These are phyloP conservation scores for Cryptococcus jaspeensis DNA, from an alignment of 1,284 basidiomycete genomes.

Conservation along the genomic window DNA sequence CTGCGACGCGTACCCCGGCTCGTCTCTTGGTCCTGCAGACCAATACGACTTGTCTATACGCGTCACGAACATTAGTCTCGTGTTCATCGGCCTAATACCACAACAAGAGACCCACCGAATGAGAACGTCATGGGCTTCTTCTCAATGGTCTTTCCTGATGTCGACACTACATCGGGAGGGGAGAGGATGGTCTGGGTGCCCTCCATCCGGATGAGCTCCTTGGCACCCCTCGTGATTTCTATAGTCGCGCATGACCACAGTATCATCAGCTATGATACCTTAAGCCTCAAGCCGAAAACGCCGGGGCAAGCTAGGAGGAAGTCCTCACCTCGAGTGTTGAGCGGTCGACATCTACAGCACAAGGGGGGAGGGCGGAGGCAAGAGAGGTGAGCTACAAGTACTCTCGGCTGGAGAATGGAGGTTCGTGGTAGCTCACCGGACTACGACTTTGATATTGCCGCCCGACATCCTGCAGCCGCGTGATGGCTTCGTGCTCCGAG, in stretches of 20 bases:
- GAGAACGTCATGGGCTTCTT: constrained; percentile 84
- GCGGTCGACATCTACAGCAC: constrained; percentile 72
- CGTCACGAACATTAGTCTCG: background rate
- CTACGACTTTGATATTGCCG: constrained; percentile 92
- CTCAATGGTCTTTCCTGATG: constrained; percentile 66
- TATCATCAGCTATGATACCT: background rate
- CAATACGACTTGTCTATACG: constrained; percentile 83
- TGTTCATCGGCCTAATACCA: background rate
- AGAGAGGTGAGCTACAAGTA: constrained; percentile 1
- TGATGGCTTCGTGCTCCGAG: background rate
- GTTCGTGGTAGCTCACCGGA: constrained; percentile 52
- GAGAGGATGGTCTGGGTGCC: constrained; percentile 87
- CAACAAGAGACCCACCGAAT: constrained; percentile 55
- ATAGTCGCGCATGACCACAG: constrained; percentile 10
- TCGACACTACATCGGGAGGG: constrained; percentile 64
- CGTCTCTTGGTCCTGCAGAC: constrained; percentile 84
- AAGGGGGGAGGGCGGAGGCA: background rate
- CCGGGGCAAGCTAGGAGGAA: constrained; percentile 5
- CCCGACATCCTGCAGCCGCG: constrained; percentile 12
- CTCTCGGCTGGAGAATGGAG: background rate
- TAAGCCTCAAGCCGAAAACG: background rate
- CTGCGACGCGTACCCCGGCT: constrained; percentile 85
- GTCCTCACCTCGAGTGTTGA: constrained; percentile 81
- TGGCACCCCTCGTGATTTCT: constrained; percentile 90
- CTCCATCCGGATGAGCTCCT: constrained; percentile 86